These are phyloP conservation scores for Tulasnella sp. DNA, from an alignment of 768 basidiomycete genomes.

Conservation along the genomic window DNA sequence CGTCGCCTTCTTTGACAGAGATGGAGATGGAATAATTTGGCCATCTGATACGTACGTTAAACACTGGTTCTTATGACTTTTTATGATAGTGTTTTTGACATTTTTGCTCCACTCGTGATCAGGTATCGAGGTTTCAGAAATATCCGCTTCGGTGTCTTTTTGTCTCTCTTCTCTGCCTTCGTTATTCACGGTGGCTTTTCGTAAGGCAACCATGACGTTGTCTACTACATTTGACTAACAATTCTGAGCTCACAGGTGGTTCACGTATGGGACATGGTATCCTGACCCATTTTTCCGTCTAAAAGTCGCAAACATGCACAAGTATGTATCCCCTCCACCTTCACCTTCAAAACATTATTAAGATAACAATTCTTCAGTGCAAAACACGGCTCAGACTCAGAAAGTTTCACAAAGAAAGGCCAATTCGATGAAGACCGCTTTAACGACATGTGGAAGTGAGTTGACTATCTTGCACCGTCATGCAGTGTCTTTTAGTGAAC, in stretches of 20 bases:
- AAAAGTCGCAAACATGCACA: neutral
- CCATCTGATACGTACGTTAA: conserved; percentile 7
- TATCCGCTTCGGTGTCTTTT: neutral
- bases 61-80: neutral
- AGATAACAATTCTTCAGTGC: neutral
- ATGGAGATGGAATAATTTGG: conserved; percentile 11
- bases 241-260: too few species aligned
- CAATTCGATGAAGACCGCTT: conserved; percentile 1
- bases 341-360: too few species aligned
- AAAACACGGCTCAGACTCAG: conserved; percentile 10
- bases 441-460: conserved; percentile 8
- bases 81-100: neutral
- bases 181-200: neutral
- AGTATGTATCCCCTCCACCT: neutral
- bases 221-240: too few species aligned
- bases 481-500: too few species aligned
- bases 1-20: conserved; percentile 2
- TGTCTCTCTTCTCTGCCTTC: neutral
- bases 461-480: neutral
- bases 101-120: neutral
- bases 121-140: neutral
- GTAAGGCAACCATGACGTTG: too few species aligned
- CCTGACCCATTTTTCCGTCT: conserved; percentile 7
- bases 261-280: neutral
- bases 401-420: conserved; percentile 3